phyloP scores from a whole-genome alignment of 108 stramenopile genomes.

The Poteriospumella lacustris region DNA sequence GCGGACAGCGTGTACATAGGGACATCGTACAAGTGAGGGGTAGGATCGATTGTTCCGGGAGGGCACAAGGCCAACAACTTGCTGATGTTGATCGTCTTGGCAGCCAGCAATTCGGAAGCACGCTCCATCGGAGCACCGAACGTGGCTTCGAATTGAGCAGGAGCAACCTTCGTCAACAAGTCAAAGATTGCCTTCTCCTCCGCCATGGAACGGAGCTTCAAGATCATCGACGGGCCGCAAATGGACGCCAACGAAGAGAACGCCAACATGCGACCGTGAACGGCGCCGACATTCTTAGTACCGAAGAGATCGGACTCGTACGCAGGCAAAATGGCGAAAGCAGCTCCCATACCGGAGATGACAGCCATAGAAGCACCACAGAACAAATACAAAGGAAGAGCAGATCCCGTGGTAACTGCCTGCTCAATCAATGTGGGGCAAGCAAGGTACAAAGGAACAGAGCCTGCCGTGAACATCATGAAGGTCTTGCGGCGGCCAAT shows the following conservation, averaged over 20 bases:
- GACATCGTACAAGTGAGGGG: constrained; percentile 68
- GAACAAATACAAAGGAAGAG: constrained; percentile 63
- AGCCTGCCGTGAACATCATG: constrained; percentile 60
- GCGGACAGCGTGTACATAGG: constrained; percentile 68
- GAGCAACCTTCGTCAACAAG: constrained; percentile 50
- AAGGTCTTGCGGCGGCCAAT: constrained; percentile 63
- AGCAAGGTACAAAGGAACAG: constrained; percentile 53
- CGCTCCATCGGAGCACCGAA: constrained; percentile 28
- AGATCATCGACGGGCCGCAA: constrained; percentile 62
- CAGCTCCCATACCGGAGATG: constrained; percentile 72
- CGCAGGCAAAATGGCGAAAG: constrained; percentile 66
- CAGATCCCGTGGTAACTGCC: constrained; percentile 35
- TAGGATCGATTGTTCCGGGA: constrained; percentile 66
- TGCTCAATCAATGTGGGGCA: constrained; percentile 37
- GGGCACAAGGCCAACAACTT: constrained; percentile 64
- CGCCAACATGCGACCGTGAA: constrained; percentile 68
- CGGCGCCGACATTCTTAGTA: constrained; percentile 63
- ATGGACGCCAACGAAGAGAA: constrained; percentile 62
- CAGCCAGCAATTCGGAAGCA: constrained; percentile 15
- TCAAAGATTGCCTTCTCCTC: constrained; percentile 58
- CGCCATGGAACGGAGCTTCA: constrained; percentile 57
- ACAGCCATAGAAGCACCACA: constrained; percentile 56
- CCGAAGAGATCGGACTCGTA: constrained; percentile 78
- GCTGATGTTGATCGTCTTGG: constrained; percentile 66
- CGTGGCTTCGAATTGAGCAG: background rate